Percentiles rank a stretch among this genome's conserved stretches.
phyloP scores from a whole-genome alignment of 108 stramenopile genomes.

The Asterionellopsis glacialis region DNA sequence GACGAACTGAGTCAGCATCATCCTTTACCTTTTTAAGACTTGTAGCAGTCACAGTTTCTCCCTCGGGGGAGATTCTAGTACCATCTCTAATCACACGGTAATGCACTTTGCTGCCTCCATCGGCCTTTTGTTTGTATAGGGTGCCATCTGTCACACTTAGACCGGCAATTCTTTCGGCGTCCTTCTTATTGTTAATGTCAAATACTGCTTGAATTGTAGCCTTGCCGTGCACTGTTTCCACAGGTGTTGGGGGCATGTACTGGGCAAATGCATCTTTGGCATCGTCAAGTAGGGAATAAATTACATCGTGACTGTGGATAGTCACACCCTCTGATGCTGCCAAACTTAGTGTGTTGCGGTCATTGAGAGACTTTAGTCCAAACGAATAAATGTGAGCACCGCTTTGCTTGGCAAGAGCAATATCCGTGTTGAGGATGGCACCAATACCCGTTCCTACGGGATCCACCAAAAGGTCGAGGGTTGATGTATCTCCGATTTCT shows the following conservation, averaged over 20 bases:
- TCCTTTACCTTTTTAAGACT: slow-evolving; percentile 74
- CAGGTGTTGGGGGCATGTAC: slow-evolving; percentile 46
- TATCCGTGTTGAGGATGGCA: slow-evolving; percentile 57
- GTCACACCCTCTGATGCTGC: slow-evolving; percentile 55
- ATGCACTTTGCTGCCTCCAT: slow-evolving; percentile 18
- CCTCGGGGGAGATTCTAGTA: slow-evolving; percentile 43
- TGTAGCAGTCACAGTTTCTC: slow-evolving; percentile 38
- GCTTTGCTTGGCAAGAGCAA: slow-evolving; percentile 77
- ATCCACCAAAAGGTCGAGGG: slow-evolving; percentile 59
- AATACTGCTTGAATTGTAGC: slow-evolving; percentile 71
- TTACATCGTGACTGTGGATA: slow-evolving; percentile 59
- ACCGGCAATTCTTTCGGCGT: slow-evolving; percentile 63
- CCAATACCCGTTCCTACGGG: slow-evolving; percentile 72
- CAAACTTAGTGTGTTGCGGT: slow-evolving; percentile 38
- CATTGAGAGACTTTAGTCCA: slow-evolving; percentile 48
- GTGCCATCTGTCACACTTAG: slow-evolving; percentile 58
- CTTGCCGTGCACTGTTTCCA: slow-evolving; percentile 60
- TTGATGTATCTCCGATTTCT: slow-evolving; percentile 51
- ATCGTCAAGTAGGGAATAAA: slow-evolving; percentile 76
- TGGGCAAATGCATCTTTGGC: slow-evolving; percentile 58
- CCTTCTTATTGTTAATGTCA: slow-evolving; percentile 48
- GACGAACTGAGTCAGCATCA: slow-evolving; percentile 55
- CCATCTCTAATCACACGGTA: slow-evolving; percentile 67
- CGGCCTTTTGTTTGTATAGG: slow-evolving; percentile 46
- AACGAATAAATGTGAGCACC: slow-evolving; percentile 74